A percentile compares a stretch with the other conserved stretches of the same genome.
phyloP scores from a whole-genome alignment of 2,329 filamentous ascomycete genomes.

The Trichophyton schoenleinii region DNA sequence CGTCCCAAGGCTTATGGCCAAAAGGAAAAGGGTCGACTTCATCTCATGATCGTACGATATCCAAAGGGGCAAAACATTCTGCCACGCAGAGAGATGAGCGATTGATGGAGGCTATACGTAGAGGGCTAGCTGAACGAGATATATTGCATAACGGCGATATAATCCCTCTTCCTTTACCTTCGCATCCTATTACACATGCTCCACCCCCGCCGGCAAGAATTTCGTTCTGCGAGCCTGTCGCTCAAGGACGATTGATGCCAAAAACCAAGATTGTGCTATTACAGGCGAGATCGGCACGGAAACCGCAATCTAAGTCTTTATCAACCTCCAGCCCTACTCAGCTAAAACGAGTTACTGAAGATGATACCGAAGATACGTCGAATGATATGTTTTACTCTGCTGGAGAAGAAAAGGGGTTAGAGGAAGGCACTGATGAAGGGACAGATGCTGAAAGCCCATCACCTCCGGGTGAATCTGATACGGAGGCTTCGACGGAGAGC shows the following conservation, averaged over 20 bases:
- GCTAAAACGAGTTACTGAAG: conserved; percentile 47
- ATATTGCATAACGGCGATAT: conserved; percentile 77
- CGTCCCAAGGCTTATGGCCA: conserved; percentile 29
- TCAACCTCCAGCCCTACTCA: conserved; percentile 39
- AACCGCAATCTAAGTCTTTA: conserved; percentile 21
- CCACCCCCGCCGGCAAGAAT: conserved; percentile 76
- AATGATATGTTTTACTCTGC: conserved; percentile 91
- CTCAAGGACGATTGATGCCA: conserved; percentile 67
- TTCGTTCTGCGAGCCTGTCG: conserved; percentile 84
- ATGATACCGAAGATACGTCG: conserved; percentile 64
- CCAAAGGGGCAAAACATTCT: conserved; percentile 18
- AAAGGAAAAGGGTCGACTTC: conserved; percentile 22
- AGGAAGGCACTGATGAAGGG: conserved; percentile 31
- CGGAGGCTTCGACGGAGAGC: conserved; percentile 33
- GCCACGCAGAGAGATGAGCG: conserved; percentile 42
- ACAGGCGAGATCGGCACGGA: conserved; percentile 36
- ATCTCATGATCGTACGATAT: conserved; percentile 9
- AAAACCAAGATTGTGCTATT: conserved; percentile 70
- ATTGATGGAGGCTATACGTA: conserved; percentile 55
- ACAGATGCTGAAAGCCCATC: conserved; percentile 43
- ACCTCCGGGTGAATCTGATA: conserved; percentile 50
- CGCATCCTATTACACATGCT: conserved; percentile 77
- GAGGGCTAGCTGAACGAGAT: conserved; percentile 58
- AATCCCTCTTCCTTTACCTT: conserved; percentile 59
- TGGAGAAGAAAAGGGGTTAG: conserved; percentile 55